Base-by-base conservation (phyloP, 164 flowering plant genomes). In the Tetrastigma voinierianum region DNA sequence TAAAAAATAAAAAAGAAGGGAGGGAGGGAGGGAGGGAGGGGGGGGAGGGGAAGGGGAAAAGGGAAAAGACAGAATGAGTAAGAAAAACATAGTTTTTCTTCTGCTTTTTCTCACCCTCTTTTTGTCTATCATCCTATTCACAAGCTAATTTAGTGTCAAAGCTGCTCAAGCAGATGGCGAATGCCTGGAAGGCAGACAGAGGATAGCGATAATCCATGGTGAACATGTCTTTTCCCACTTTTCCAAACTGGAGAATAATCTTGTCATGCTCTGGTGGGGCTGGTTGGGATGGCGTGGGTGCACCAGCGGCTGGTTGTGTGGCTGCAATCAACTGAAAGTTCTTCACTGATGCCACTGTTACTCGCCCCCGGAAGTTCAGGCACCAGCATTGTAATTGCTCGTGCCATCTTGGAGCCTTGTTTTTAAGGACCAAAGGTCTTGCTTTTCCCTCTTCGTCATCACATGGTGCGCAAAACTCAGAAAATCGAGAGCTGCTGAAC, bases 401-500 rank as follows among this genome's bases (percentile, higher is more conserved):
- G n/a, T 79, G 80, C 83, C 83, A 80, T 52, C 83, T 80, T 7
- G 83, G 80, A 13, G 80, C 64, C 64, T 77, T 80, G 76, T 80
- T 77, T 60, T 70, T 71, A 1, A 80, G 74, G 13, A 77, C 61
- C 72, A 80, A 44, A 11, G 78, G 80, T 45, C 69, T 72, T 12
- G 17, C 13, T 55, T 75, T 75, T 15, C 66, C 68, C 21, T 65
- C 77, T 11, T 67, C 76, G 18, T 69, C 66, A 1, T 65, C 67
- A 13, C 18, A 24, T 45, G 70, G 65, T 2, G 10, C 19, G 18
- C 62, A 70, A 2, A 75, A 61, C 58, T 73, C 74, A 9, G 75
- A 78, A 57, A 76, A 83, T 32, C 78, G 60, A 0, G 79, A 32
- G 64, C 81, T 77, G 69, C 76, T 72, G 55, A 75, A 67, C 44